Percentiles rank a stretch among this genome's conserved stretches.
These are phyloP conservation scores for Syncephalis plumigaleata DNA, from an alignment of 371 early-diverging fungal genomes.

Conservation along the genomic window DNA sequence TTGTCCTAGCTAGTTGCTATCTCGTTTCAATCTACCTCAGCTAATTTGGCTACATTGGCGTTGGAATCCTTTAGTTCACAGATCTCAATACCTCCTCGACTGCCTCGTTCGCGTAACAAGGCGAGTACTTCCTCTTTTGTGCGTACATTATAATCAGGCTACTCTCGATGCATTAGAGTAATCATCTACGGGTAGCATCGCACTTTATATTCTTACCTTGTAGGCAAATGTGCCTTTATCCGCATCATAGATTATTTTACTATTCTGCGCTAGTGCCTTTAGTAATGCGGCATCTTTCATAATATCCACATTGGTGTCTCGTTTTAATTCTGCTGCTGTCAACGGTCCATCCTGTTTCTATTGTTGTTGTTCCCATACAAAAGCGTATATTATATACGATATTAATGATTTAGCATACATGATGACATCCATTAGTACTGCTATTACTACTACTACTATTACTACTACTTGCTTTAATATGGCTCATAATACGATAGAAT, in stretches of 20 bases:
- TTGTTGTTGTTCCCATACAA: no score
- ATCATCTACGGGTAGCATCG: no score
- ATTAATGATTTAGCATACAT: no score
- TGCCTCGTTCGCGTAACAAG: slow-evolving; percentile 31
- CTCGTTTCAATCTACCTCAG: slow-evolving; percentile 19
- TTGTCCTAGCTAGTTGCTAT: no score
- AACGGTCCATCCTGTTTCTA: slow-evolving; percentile 42
- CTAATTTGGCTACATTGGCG: slow-evolving; percentile 41
- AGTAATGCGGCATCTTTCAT: slow-evolving; percentile 29
- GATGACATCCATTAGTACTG: background rate
- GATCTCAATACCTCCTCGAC: slow-evolving; percentile 57
- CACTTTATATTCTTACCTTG: slow-evolving; percentile 21
- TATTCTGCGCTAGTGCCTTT: slow-evolving; percentile 34
- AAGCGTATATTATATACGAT: no score
- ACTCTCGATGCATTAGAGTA: no score
- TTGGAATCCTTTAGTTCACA: slow-evolving; percentile 69
- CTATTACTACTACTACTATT: background rate
- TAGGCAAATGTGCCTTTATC: slow-evolving; percentile 40
- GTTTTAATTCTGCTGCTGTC: slow-evolving; percentile 36
- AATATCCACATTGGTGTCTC: slow-evolving; percentile 38
- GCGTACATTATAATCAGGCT: slow-evolving; percentile 62
- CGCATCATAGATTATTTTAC: slow-evolving; percentile 42
- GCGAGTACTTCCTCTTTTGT: slow-evolving; percentile 53
- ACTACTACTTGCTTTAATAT: slow-evolving; percentile 1
- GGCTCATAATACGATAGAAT: slow-evolving; percentile 2